Conservation (phyloP, 345 rosid genomes). For the Toxicodendron radicans region DNA sequence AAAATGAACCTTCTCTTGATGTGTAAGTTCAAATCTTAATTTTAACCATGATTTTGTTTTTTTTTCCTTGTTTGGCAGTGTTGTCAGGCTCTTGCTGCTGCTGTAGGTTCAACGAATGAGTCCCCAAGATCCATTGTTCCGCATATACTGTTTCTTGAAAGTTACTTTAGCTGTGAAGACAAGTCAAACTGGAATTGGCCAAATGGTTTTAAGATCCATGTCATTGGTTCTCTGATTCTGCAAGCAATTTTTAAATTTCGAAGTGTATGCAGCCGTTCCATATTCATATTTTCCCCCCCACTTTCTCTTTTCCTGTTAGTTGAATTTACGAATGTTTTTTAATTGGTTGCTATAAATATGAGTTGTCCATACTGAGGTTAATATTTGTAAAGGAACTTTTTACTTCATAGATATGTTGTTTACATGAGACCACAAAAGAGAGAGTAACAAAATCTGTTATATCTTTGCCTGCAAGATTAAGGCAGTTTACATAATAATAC, state of each 20-base stretch:
- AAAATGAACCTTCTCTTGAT: background rate
- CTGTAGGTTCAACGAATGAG: slow-evolving; percentile 58
- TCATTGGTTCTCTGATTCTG: slow-evolving; percentile 87
- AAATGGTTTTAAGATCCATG: slow-evolving; percentile 65
- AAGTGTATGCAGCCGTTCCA: slow-evolving; percentile 55
- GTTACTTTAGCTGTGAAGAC: slow-evolving; percentile 61
- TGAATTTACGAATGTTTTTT: background rate
- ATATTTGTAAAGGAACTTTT: background rate
- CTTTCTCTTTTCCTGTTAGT: background rate
- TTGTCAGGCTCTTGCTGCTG: slow-evolving; percentile 75
- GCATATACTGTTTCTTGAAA: slow-evolving; percentile 76
- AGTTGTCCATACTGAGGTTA: background rate
- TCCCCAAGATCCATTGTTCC: slow-evolving; percentile 60
- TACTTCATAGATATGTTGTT: background rate
- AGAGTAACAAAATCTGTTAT: background rate
- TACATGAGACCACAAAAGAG: background rate
- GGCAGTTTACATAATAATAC: background rate
- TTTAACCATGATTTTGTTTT: slow-evolving; percentile 8
- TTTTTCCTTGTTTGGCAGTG: slow-evolving; percentile 51
- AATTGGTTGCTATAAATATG: background rate
- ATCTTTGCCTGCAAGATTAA: background rate
- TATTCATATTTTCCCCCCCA: slow-evolving; percentile 1
- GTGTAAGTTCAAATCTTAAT: background rate
- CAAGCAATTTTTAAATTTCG: slow-evolving; percentile 76
- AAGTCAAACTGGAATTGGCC: slow-evolving; percentile 81